Evolutionary conservation across 495 filamentous ascomycete species (phyloP).

Genomic region (Glutinoglossum americanum): DNA sequence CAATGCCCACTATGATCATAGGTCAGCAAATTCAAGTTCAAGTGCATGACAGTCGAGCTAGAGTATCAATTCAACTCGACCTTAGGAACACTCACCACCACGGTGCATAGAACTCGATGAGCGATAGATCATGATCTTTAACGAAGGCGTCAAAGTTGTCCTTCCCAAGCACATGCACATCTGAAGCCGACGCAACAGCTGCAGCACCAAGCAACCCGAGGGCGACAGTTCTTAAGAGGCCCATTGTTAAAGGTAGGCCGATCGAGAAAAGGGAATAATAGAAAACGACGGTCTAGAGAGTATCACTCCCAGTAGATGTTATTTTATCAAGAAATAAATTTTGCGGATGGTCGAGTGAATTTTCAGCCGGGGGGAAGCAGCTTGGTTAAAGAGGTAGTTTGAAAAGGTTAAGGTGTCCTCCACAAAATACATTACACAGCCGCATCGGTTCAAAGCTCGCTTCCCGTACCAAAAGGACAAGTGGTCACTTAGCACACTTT

Average conservation of each 20-base stretch:
- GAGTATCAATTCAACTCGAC: background rate
- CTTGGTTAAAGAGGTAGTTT: background rate
- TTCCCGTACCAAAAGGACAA: slow-evolving; percentile 1
- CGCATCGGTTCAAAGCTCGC: slow-evolving; percentile 1
- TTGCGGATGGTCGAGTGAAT: too few relatives aligned
- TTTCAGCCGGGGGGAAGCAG: background rate
- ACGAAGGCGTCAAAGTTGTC: slow-evolving; percentile 76
- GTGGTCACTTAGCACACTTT: background rate
- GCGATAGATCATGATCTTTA: slow-evolving; percentile 58
- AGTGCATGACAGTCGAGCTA: background rate
- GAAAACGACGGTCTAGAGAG: background rate
- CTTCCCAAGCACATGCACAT: slow-evolving; percentile 65
- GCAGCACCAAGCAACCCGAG: slow-evolving; percentile 24
- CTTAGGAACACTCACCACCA: background rate
- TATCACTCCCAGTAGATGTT: background rate
- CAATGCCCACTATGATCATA: slow-evolving; percentile 37
- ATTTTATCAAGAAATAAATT: too few relatives aligned
- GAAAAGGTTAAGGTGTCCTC: background rate
- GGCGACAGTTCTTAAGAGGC: slow-evolving; percentile 10
- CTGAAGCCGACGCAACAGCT: slow-evolving; percentile 47
- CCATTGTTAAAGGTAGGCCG: slow-evolving; percentile 9
- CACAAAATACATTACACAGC: background rate
- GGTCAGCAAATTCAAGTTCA: background rate
- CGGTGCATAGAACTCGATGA: slow-evolving; percentile 47
- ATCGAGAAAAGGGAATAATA: background rate